Conservation (phyloP, 352 stramenopile genomes). For the Pythium pyrilobum region DNA sequence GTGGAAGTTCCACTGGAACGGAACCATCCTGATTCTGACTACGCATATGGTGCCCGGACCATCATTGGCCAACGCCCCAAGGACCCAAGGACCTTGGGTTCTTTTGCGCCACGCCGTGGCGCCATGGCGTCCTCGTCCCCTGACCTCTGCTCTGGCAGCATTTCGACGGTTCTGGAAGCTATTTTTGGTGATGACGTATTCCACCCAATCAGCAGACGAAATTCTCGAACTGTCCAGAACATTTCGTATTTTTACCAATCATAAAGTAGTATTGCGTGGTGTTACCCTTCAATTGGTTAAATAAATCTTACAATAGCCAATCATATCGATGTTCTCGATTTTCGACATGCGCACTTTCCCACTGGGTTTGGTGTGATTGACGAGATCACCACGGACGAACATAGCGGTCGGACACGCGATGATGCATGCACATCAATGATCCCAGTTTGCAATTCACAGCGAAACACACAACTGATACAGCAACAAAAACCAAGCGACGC, state of each 20-base stretch:
- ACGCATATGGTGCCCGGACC: too few relatives aligned
- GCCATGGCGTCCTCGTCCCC: too few relatives aligned
- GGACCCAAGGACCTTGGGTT: too few relatives aligned
- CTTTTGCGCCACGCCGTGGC: too few relatives aligned
- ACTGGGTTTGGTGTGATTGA: constrained; percentile 1
- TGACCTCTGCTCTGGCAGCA: too few relatives aligned
- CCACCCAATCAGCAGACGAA: constrained; percentile 20
- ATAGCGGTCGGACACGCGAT: background rate
- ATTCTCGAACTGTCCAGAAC: constrained; percentile 21
- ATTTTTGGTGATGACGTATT: constrained; percentile 10
- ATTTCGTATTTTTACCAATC: constrained; percentile 3
- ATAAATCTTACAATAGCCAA: constrained; percentile 7
- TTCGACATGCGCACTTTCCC: constrained; percentile 2
- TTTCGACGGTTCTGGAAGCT: constrained; percentile 19
- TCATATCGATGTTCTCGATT: background rate
- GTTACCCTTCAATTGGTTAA: background rate
- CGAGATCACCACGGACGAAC: background rate
- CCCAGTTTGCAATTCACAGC: constrained; percentile 23
- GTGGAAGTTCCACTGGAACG: too few relatives aligned
- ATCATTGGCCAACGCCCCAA: too few relatives aligned
- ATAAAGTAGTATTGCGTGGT: background rate
- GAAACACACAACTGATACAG: constrained; percentile 11
- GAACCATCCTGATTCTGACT: too few relatives aligned
- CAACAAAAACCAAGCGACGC: background rate
- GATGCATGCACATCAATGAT: background rate